phyloP scores from a whole-genome alignment of 768 basidiomycete species.

The Clathrus columnatus region DNA sequence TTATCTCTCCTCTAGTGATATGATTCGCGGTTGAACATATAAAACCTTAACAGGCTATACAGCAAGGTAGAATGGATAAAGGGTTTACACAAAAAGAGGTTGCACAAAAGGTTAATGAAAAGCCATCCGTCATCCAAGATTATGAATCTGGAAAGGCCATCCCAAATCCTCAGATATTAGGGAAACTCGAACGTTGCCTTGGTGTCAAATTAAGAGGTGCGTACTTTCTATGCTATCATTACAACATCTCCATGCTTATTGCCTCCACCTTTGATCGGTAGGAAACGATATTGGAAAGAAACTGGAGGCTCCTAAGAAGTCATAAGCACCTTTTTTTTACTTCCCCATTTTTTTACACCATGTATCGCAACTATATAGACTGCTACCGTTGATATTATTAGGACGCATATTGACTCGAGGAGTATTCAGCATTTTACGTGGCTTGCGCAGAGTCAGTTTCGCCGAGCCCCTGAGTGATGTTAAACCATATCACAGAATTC shows the following conservation, averaged over 20 bases:
- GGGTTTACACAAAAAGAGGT: conserved; percentile 86
- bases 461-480: neutral
- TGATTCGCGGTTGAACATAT: conserved; percentile 4
- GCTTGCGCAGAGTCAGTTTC: conserved; percentile 1
- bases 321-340: conserved; percentile 27
- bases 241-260: neutral
- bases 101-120: conserved; percentile 90
- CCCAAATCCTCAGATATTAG: conserved; percentile 78
- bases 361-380: neutral
- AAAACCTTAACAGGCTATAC: conserved; percentile 54
- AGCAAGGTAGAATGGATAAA: conserved; percentile 67
- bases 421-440: neutral
- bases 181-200: conserved; percentile 79
- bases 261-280: conserved; percentile 21
- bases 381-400: neutral
- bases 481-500: neutral
- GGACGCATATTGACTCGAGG: neutral
- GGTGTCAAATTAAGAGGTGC: conserved; percentile 84
- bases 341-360: neutral
- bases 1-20: neutral
- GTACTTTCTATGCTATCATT: conserved; percentile 16
- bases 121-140: conserved; percentile 79
- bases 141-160: conserved; percentile 85
- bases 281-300: conserved; percentile 82
- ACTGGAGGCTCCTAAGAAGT: conserved; percentile 69